Conservation (phyloP, 768 basidiomycete genomes). For the Multifurca ochricompacta region DNA sequence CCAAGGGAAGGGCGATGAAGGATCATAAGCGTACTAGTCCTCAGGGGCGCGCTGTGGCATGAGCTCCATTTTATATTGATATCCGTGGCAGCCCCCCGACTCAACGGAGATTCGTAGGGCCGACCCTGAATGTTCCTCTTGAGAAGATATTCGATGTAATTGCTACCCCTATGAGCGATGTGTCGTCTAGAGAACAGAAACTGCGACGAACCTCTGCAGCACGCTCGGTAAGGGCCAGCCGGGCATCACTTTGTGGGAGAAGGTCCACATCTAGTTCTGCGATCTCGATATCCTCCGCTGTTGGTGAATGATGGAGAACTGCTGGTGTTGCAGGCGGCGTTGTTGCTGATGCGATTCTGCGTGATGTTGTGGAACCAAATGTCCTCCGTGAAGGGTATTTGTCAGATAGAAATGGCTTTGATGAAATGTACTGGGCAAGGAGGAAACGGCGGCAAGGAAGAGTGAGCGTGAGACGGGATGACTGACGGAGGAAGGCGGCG, state of each 20-base stretch:
- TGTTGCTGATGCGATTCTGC: background rate
- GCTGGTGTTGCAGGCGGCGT: conserved; percentile 21
- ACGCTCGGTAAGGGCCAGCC: conserved; percentile 56
- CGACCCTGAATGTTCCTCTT: conserved; percentile 52
- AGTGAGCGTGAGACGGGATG: background rate
- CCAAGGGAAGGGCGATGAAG: background rate
- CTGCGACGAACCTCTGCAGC: conserved; percentile 57
- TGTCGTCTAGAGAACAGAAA: background rate
- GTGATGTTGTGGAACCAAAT: conserved; percentile 5
- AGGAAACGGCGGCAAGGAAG: background rate
- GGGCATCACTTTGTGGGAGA: conserved; percentile 44
- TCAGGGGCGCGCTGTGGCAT: conserved; percentile 54
- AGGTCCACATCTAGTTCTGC: conserved; percentile 61
- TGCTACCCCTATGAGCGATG: conserved; percentile 43
- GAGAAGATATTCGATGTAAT: conserved; percentile 60
- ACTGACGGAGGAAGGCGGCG: background rate
- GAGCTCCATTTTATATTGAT: conserved; percentile 90
- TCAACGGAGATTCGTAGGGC: conserved; percentile 82
- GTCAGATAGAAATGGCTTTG: background rate
- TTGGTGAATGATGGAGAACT: conserved; percentile 31
- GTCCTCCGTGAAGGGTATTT: background rate
- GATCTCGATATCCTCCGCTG: conserved; percentile 40
- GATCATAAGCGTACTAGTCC: conserved; percentile 65
- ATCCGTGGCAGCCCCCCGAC: conserved; percentile 95
- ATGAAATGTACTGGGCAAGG: background rate